These are phyloP conservation scores for Calonectria pseudoreteaudii DNA, from an alignment of 2,329 filamentous ascomycete genomes.

Conservation along the genomic window DNA sequence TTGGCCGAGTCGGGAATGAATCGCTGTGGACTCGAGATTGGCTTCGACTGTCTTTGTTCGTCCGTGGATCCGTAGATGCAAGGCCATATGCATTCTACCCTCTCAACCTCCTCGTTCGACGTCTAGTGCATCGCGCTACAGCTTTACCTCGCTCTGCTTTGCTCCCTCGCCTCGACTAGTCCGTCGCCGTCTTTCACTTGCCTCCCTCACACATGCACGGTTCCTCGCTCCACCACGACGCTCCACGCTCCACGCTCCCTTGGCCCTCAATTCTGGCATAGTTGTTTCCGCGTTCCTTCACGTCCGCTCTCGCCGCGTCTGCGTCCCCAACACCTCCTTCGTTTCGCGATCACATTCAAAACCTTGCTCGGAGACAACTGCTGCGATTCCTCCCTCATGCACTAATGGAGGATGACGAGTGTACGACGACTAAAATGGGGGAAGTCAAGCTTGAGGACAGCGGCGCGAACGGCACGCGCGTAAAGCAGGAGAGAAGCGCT, in stretches of 20 bases:
- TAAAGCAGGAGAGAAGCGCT: conserved; percentile 56
- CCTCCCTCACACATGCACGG: conserved; percentile 38
- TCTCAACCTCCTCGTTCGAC: conserved; percentile 10
- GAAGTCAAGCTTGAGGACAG: conserved; percentile 58
- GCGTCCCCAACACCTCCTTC: conserved; percentile 20
- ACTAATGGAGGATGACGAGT: conserved; percentile 57
- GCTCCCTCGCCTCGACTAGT: conserved; percentile 30
- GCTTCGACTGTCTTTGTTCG: conserved; percentile 24
- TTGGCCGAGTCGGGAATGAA: conserved; percentile 24
- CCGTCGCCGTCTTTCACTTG: conserved; percentile 19
- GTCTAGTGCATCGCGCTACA: not conserved
- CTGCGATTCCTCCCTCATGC: conserved; percentile 38
- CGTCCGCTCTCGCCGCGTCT: conserved; percentile 31
- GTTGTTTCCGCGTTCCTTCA: conserved; percentile 34
- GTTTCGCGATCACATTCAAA: conserved; percentile 22
- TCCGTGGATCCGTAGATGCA: conserved; percentile 27
- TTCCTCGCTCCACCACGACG: conserved; percentile 42
- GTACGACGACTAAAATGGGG: conserved; percentile 55
- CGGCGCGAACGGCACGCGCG: conserved; percentile 48
- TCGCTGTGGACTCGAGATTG: conserved; percentile 25
- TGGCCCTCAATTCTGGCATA: conserved; percentile 35
- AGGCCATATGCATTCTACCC: conserved; percentile 27
- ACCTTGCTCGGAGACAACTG: conserved; percentile 19
- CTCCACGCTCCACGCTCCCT: conserved; percentile 41
- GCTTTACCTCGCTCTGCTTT: conserved; percentile 15